phyloP scores from a whole-genome alignment of 2,329 filamentous ascomycete genomes.

The Botrytis cinerea region DNA sequence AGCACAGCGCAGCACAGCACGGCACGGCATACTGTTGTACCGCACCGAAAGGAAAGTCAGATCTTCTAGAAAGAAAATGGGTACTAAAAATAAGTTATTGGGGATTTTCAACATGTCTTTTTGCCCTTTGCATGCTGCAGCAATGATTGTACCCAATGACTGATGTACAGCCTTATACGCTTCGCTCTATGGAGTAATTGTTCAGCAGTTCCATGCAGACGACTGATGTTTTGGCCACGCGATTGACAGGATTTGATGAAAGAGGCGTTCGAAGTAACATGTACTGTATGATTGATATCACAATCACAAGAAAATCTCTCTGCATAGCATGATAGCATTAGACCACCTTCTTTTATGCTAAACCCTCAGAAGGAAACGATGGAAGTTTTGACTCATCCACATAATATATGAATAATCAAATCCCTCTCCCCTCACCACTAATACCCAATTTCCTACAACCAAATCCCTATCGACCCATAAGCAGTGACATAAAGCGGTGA shows the following conservation, averaged over 20 bases:
- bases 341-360: neutral
- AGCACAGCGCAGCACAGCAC: constrained; percentile 1
- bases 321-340: constrained; percentile 6
- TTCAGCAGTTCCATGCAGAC: neutral
- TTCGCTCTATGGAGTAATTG: neutral
- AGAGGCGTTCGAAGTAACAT: neutral
- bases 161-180: neutral
- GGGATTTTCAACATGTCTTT: neutral
- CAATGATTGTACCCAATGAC: constrained; percentile 2
- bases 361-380: neutral
- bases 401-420: constrained; percentile 7
- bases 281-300: neutral
- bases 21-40: neutral
- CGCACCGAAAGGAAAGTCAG: constrained; percentile 6
- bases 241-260: constrained; percentile 13
- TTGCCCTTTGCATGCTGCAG: neutral
- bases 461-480: neutral
- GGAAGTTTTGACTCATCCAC: neutral
- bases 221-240: constrained; percentile 8
- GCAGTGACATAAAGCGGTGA: constrained; percentile 10
- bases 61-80: constrained; percentile 18
- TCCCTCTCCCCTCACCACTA: neutral
- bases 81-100: constrained; percentile 12
- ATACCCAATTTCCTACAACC: neutral
- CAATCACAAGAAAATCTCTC: neutral